phyloP scores from a whole-genome alignment of 441 rosid genomes.

The Kokia cookei region DNA sequence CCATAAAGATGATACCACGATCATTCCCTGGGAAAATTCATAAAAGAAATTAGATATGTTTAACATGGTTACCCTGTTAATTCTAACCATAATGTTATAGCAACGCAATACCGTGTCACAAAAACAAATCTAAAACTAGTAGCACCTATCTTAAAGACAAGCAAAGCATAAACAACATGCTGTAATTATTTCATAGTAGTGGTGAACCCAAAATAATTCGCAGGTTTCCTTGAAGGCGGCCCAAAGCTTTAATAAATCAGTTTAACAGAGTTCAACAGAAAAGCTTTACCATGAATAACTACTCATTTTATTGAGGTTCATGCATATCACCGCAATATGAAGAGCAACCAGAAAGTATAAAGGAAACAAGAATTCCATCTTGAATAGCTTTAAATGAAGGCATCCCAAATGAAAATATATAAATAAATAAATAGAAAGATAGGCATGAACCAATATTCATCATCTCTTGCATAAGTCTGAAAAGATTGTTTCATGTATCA shows the following conservation, averaged over 20 bases:
- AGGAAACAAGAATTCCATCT: background rate
- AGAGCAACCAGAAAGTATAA: background rate
- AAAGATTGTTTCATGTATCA: background rate
- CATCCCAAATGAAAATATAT: background rate
- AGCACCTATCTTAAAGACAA: background rate
- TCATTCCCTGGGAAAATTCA: slow-evolving; percentile 27
- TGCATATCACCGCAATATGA: background rate
- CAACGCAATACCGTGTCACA: background rate
- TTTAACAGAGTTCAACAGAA: background rate
- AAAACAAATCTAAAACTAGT: background rate
- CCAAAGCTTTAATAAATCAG: background rate
- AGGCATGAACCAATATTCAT: background rate
- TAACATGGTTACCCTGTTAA: background rate
- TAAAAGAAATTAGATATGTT: background rate
- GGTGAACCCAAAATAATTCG: background rate
- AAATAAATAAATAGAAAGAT: background rate
- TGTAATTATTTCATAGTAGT: background rate
- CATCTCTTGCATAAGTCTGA: background rate
- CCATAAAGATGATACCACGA: background rate
- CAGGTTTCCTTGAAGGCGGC: background rate
- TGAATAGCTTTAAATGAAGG: background rate
- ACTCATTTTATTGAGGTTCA: background rate
- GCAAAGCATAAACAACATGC: background rate
- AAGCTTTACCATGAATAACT: background rate
- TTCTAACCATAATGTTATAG: background rate